Evolutionary conservation across 2,329 filamentous ascomycete genomes (phyloP).

Genomic region (Tolypocladium guangdongense): DNA sequence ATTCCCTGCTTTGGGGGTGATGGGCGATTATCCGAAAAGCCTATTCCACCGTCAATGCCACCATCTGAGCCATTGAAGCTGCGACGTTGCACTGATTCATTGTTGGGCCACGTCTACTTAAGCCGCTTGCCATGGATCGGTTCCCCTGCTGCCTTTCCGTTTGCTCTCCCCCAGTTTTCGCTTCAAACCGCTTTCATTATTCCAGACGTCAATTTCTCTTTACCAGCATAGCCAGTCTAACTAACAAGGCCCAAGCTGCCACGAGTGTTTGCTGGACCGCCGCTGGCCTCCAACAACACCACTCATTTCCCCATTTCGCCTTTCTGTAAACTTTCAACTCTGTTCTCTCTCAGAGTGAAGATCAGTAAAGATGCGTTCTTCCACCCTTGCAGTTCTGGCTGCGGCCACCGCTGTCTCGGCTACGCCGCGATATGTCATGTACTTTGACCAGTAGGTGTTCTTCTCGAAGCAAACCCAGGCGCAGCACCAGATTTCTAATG

Average conservation of each 20-base stretch:
- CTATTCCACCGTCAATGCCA: background rate
- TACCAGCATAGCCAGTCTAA: background rate
- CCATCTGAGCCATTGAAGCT: background rate
- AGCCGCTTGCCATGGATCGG: background rate
- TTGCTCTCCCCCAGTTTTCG: background rate
- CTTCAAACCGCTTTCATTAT: background rate
- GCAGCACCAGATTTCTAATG: background rate
- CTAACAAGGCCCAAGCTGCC: background rate
- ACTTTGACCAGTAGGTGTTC: constrained; percentile 32
- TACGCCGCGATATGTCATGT: constrained; percentile 25
- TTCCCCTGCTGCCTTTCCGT: background rate
- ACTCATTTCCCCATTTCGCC: background rate
- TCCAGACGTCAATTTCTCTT: background rate
- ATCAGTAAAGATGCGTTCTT: constrained; percentile 5
- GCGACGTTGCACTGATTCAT: background rate
- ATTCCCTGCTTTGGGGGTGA: background rate
- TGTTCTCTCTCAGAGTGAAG: no score
- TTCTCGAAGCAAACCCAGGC: no score
- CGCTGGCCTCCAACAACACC: background rate
- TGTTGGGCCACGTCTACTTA: background rate
- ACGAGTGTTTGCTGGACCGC: background rate
- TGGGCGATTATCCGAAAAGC: background rate
- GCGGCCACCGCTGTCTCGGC: constrained; percentile 10
- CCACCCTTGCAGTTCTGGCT: constrained; percentile 7
- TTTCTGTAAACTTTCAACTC: background rate